phyloP scores from a whole-genome alignment of 2,329 filamentous ascomycete species.

The Bipolaris zeicola region DNA sequence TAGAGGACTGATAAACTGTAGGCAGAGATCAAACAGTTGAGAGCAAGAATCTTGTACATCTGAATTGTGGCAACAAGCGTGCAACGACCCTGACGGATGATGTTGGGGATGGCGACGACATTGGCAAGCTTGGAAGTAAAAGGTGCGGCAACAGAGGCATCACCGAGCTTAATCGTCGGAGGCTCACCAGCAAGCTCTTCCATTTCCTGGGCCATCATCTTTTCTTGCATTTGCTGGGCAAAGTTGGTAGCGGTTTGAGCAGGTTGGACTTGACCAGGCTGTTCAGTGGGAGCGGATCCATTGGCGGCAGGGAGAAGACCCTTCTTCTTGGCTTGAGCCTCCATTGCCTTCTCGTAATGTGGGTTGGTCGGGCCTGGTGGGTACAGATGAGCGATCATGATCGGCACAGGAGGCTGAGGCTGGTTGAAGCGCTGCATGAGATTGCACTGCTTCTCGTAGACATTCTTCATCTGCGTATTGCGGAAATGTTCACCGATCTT shows the following conservation, averaged over 20 bases:
- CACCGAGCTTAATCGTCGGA: constrained; percentile 93
- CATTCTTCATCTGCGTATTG: constrained; percentile 96
- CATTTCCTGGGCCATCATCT: constrained; percentile 88
- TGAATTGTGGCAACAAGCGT: constrained; percentile 98
- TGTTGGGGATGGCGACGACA: constrained; percentile 96
- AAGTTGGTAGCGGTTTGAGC: constrained; percentile 73
- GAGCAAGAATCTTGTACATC: constrained; percentile 99
- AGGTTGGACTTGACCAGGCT: constrained; percentile 59
- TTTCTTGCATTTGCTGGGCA: constrained; percentile 68
- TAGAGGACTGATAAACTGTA: constrained; percentile 97
- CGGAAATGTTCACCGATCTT: constrained; percentile 92
- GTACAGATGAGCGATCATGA: constrained; percentile 90
- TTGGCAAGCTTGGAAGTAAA: constrained; percentile 98
- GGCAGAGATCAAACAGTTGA: constrained; percentile 97
- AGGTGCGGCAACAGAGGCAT: constrained; percentile 94
- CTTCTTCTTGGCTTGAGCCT: constrained; percentile 82
- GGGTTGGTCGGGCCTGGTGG: constrained; percentile 89
- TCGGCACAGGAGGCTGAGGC: constrained; percentile 87
- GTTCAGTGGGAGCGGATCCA: constrained; percentile 28
- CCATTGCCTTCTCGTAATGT: constrained; percentile 90
- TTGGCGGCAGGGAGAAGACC: constrained; percentile 63
- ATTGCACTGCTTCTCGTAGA: constrained; percentile 93
- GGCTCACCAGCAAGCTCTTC: constrained; percentile 78
- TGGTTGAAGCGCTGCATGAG: constrained; percentile 97
- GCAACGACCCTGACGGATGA: constrained; percentile 95